These are phyloP conservation scores for Penicillium chermesinum DNA, from an alignment of 495 filamentous ascomycete genomes.

Conservation along the genomic window DNA sequence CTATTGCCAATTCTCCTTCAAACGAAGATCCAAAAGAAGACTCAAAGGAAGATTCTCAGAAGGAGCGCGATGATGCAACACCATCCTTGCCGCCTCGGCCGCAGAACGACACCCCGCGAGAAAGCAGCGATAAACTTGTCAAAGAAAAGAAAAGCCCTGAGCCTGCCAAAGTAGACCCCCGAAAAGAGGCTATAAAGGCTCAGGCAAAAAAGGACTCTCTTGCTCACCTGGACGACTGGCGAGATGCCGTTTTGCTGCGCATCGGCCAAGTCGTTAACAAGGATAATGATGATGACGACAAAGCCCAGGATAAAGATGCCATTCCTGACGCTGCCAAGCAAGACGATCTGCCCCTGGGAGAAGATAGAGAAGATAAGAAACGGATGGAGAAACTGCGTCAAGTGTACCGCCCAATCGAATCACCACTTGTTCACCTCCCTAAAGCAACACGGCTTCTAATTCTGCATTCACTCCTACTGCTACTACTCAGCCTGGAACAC, in stretches of 20 bases:
- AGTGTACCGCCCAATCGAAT: constrained; percentile 44
- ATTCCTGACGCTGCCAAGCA: constrained; percentile 5
- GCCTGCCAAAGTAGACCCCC: neutral
- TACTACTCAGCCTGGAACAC: constrained; percentile 74
- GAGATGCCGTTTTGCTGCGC: constrained; percentile 53
- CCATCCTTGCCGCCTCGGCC: constrained; percentile 14
- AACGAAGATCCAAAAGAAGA: neutral
- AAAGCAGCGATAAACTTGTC: neutral
- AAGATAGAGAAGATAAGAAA: constrained; percentile 23
- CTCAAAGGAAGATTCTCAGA: constrained; percentile 1
- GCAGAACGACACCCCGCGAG: constrained; percentile 4
- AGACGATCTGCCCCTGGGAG: constrained; percentile 21
- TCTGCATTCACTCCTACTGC: constrained; percentile 59
- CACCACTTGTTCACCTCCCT: constrained; percentile 35
- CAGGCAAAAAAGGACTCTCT: constrained; percentile 39
- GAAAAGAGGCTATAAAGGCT: constrained; percentile 2
- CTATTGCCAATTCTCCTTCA: no score
- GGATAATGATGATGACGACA: constrained; percentile 34
- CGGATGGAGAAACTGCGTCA: constrained; percentile 33
- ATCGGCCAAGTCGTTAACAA: constrained; percentile 63
- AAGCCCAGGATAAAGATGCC: constrained; percentile 10
- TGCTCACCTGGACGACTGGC: constrained; percentile 60
- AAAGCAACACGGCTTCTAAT: constrained; percentile 44
- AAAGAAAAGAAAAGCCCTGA: constrained; percentile 3
- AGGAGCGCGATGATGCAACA: constrained; percentile 5